phyloP scores from a whole-genome alignment of 2,329 filamentous ascomycete genomes.

The Ascochyta rabiei region DNA sequence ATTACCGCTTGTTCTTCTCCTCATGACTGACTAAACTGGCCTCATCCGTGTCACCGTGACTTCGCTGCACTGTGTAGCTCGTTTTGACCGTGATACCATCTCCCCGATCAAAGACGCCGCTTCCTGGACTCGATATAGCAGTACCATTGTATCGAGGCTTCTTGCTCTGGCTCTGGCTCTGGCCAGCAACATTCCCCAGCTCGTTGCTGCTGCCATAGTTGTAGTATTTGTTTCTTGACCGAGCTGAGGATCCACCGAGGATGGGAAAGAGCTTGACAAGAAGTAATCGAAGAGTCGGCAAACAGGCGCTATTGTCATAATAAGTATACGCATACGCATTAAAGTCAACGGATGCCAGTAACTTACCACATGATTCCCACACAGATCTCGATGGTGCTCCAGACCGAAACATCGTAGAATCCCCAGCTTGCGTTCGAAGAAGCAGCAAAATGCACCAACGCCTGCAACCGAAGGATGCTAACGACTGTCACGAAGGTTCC shows the following conservation, averaged over 20 bases:
- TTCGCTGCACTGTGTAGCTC: constrained; percentile 26
- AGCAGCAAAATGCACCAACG: constrained; percentile 51
- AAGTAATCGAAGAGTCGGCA: constrained; percentile 49
- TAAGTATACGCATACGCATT: not conserved
- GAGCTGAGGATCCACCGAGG: constrained; percentile 43
- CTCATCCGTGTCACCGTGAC: constrained; percentile 25
- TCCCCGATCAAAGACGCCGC: constrained; percentile 10
- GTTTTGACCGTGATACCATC: constrained; percentile 28
- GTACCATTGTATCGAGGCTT: constrained; percentile 12
- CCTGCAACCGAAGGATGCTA: constrained; percentile 52
- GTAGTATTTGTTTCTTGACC: constrained; percentile 30
- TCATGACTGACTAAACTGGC: constrained; percentile 24
- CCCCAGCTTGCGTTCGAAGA: constrained; percentile 51
- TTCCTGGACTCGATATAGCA: constrained; percentile 7
- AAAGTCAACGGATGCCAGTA: not conserved
- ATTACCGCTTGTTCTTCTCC: constrained; percentile 3
- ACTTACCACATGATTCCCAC: constrained; percentile 50
- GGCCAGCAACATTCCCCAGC: constrained; percentile 16
- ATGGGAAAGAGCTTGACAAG: constrained; percentile 46
- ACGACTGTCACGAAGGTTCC: constrained; percentile 52
- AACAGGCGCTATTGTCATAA: constrained; percentile 41
- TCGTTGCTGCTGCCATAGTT: constrained; percentile 35
- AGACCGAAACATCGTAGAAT: constrained; percentile 49
- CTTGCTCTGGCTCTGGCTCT: constrained; percentile 18
- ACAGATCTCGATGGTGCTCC: constrained; percentile 52